phyloP scores from a whole-genome alignment of 2,329 filamentous ascomycete species.

The Alternaria brassicae region DNA sequence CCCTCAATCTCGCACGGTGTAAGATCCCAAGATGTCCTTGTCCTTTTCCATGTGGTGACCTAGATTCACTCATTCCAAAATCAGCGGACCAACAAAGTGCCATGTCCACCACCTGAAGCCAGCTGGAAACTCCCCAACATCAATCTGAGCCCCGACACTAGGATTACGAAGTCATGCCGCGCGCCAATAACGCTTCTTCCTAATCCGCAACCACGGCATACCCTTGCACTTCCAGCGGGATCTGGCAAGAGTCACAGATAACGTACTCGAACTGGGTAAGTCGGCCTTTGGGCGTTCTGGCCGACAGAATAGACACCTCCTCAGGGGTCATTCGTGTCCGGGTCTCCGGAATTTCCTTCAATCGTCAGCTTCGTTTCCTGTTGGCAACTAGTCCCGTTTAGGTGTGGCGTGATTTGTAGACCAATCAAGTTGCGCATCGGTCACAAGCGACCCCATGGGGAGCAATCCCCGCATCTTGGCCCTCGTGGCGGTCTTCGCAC shows the following conservation, averaged over 20 bases:
- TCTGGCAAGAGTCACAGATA: background rate
- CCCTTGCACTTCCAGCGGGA: background rate
- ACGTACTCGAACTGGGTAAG: background rate
- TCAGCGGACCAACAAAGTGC: background rate
- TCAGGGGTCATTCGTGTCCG: background rate
- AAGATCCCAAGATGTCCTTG: background rate
- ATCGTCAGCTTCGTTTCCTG: background rate
- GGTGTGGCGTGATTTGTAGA: background rate
- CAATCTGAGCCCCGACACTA: background rate
- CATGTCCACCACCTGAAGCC: background rate
- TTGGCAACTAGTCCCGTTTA: background rate
- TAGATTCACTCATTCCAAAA: background rate
- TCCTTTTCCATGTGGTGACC: background rate
- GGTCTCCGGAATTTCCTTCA: background rate
- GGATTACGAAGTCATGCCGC: background rate
- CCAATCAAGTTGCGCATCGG: background rate
- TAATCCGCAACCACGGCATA: background rate
- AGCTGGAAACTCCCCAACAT: background rate
- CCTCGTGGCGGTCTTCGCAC: slow-evolving; percentile 9
- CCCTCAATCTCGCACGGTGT: background rate
- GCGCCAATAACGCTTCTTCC: background rate
- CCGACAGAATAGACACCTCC: background rate
- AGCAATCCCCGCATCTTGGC: slow-evolving; percentile 25
- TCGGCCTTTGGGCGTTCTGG: background rate
- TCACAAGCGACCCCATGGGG: slow-evolving; percentile 18